These are phyloP conservation scores for Dactylonectria macrodidyma DNA, from an alignment of 2,329 filamentous ascomycete genomes.

Conservation along the genomic window DNA sequence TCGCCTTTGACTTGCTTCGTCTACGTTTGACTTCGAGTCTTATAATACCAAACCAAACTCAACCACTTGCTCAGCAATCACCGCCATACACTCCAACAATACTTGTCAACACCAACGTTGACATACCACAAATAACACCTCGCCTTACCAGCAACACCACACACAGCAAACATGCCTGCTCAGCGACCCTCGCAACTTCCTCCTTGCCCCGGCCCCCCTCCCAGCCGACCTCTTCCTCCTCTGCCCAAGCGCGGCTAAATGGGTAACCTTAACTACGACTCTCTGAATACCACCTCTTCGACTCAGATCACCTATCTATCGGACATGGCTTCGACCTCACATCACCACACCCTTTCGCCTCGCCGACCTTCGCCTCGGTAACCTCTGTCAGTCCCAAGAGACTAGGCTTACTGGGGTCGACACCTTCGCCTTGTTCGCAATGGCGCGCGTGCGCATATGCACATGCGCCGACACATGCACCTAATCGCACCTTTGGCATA, in stretches of 20 bases:
- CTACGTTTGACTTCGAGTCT: constrained; percentile 30
- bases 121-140: constrained; percentile 24
- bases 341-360: constrained; percentile 10
- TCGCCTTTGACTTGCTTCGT: constrained; percentile 32
- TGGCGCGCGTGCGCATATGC: constrained; percentile 44
- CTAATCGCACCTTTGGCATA: constrained; percentile 36
- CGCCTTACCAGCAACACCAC: constrained; percentile 36
- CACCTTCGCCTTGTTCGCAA: constrained; percentile 35
- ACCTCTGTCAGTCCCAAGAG: constrained; percentile 37
- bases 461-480: constrained; percentile 38
- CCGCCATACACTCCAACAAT: constrained; percentile 23
- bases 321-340: constrained; percentile 27
- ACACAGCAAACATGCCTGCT: constrained; percentile 63
- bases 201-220: constrained; percentile 77
- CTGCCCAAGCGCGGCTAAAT: constrained; percentile 72
- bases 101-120: constrained; percentile 40
- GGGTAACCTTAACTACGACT: constrained; percentile 30
- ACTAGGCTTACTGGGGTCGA: constrained; percentile 39
- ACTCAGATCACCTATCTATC: constrained; percentile 27
- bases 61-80: constrained; percentile 33
- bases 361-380: constrained; percentile 27
- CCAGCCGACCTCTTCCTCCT: constrained; percentile 75
- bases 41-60: neutral
- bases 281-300: constrained; percentile 22
- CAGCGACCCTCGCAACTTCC: constrained; percentile 77